Evolutionary conservation across 306 rosid genomes (phyloP).

Genomic region (Cucumis sativus): Cucumber_9930_V3 NC_026659.2:1095501-1096000

Average conservation of each 20-base stretch:
- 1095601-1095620: background rate
- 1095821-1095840: constrained; percentile 82
- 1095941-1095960: too few species aligned
- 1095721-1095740: background rate
- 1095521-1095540: too few species aligned
- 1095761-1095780: background rate
- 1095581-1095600: background rate
- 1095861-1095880: constrained; percentile 61
- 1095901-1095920: background rate
- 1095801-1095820: constrained; percentile 15
- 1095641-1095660: background rate
- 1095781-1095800: constrained; percentile 1
- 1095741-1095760: background rate
- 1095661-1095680: background rate
- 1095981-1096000: constrained; percentile 46
- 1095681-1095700: background rate
- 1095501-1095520: too few species aligned
- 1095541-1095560: too few species aligned
- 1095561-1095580: too few species aligned
- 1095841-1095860: constrained; percentile 91
- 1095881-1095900: constrained; percentile 99
- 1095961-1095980: too few species aligned
- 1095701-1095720: background rate
- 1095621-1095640: background rate
- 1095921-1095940: too few species aligned